Percentiles rank a stretch among this genome's conserved stretches.
phyloP scores from a whole-genome alignment of 306 rosid genomes.

The Cucumis sativus region DNA sequence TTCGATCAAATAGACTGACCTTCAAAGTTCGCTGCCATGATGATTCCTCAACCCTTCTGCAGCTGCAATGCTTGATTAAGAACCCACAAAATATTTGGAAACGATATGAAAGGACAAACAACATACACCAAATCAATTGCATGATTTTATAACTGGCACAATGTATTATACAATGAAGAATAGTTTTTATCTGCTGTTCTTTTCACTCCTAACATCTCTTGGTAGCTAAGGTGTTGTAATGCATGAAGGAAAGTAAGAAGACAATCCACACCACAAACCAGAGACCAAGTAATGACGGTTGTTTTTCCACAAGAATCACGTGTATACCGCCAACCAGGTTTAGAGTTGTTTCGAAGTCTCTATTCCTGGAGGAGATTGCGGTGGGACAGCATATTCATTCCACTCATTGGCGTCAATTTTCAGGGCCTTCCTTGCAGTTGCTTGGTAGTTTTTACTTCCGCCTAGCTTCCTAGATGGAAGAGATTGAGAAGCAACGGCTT shows the following conservation, averaged over 20 bases:
- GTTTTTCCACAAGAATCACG: neutral
- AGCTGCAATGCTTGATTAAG: neutral
- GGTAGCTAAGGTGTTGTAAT: neutral
- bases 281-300: neutral
- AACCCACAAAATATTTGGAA: neutral
- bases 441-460: constrained; percentile 27
- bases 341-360: constrained; percentile 21
- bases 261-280: neutral
- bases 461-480: constrained; percentile 52
- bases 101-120: neutral
- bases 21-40: neutral
- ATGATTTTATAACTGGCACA: neutral
- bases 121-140: neutral
- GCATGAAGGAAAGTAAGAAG: neutral
- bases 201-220: neutral
- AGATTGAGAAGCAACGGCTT: constrained; percentile 47
- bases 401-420: constrained; percentile 27
- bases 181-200: neutral
- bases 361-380: constrained; percentile 57
- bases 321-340: neutral
- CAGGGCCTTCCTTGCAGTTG: constrained; percentile 53
- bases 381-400: constrained; percentile 61
- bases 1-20: neutral
- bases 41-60: neutral
- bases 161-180: neutral